Evolutionary conservation across 2,329 filamentous ascomycete species (phyloP).

Genomic region (Allantophomopsis lycopodina): DNA sequence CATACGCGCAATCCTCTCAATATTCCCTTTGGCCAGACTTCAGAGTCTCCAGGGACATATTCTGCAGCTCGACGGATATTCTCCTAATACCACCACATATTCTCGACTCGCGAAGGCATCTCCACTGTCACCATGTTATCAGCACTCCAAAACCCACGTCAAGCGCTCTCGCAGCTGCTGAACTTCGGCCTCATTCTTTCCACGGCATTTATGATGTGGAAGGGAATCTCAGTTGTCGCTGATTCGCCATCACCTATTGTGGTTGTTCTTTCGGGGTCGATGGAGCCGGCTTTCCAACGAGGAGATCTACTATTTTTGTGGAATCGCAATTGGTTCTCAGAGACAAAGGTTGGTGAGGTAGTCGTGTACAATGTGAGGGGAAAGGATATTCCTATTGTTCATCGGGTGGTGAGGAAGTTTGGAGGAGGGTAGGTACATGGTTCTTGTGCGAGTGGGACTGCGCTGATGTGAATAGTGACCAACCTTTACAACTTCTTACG

Average conservation of each 20-base stretch:
- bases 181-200: constrained; percentile 63
- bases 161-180: constrained; percentile 51
- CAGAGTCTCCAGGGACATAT: too few species aligned
- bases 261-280: constrained; percentile 44
- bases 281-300: constrained; percentile 48
- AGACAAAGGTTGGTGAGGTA: constrained; percentile 57
- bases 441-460: constrained; percentile 2
- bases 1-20: background rate
- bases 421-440: constrained; percentile 33
- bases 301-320: constrained; percentile 45
- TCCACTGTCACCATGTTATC: constrained; percentile 33
- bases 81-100: background rate
- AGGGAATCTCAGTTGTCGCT: constrained; percentile 51
- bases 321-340: constrained; percentile 35
- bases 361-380: constrained; percentile 65
- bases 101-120: background rate
- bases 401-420: constrained; percentile 72
- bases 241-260: constrained; percentile 46
- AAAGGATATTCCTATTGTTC: constrained; percentile 96
- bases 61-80: background rate
- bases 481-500: constrained; percentile 56
- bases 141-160: constrained; percentile 45
- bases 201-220: constrained; percentile 65
- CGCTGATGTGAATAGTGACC: background rate
- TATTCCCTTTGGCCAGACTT: too few species aligned